Conservation (phyloP, 106 monocot genomes). For the Dendrobium catenatum region DNA sequence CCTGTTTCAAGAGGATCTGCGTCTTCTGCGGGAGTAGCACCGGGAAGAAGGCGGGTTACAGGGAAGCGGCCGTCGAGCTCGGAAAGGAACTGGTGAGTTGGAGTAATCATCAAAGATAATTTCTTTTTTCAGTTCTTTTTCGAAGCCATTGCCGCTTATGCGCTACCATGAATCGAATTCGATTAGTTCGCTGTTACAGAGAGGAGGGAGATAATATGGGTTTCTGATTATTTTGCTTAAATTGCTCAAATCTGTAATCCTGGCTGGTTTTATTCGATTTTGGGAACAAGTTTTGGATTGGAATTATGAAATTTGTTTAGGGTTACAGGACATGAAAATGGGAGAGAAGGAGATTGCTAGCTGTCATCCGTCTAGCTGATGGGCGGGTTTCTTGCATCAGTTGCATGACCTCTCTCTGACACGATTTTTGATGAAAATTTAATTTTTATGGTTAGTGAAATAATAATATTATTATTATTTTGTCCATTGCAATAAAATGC, state of each 20-base stretch:
- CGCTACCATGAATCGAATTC: background rate
- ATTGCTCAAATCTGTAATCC: background rate
- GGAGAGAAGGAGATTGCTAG: constrained; percentile 23
- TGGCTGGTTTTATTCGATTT: background rate
- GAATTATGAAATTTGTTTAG: background rate
- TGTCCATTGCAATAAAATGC: too few species aligned
- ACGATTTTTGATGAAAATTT: background rate
- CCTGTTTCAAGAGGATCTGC: constrained; percentile 40
- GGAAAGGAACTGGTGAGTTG: constrained; percentile 58
- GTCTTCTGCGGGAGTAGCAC: constrained; percentile 69
- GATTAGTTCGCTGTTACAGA: background rate
- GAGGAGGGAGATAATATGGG: too few species aligned
- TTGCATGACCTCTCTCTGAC: background rate
- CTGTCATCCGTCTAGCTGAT: constrained; percentile 35
- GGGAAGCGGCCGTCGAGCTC: constrained; percentile 58
- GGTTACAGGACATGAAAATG: background rate
- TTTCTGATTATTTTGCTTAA: background rate
- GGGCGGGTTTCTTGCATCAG: constrained; percentile 56
- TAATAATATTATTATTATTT: background rate
- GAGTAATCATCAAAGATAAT: background rate
- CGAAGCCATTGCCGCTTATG: background rate
- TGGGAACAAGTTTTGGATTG: background rate
- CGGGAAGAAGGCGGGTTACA: constrained; percentile 50
- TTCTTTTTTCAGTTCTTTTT: background rate
- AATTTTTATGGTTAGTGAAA: background rate